Percentiles rank a stretch among this genome's conserved stretches.
Evolutionary conservation across 768 basidiomycete species (phyloP).

Genomic region (Lanmaoa pseudosensibilis): DNA sequence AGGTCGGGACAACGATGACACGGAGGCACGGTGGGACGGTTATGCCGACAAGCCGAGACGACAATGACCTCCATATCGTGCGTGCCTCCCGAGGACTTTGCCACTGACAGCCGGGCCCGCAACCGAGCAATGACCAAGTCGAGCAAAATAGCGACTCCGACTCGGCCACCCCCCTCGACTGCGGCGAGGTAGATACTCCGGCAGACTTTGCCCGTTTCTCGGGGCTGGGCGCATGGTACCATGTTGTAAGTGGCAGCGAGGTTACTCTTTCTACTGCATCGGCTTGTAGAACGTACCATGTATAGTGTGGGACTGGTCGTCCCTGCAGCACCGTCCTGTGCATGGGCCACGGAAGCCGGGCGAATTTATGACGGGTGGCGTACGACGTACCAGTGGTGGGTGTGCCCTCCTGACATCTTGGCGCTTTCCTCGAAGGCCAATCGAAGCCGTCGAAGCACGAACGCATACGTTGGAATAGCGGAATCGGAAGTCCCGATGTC

Average conservation of each 20-base stretch:
- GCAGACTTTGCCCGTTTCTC: constrained; percentile 3
- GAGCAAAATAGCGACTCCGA: constrained; percentile 11
- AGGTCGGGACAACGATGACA: constrained; percentile 1
- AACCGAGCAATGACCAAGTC: neutral
- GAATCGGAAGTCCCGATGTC: constrained; percentile 32
- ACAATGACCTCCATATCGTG: constrained; percentile 4
- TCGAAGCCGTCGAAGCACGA: constrained; percentile 21
- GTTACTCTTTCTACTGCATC: neutral
- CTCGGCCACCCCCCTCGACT: neutral
- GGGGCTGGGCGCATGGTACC: neutral
- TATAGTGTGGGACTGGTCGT: constrained; percentile 6
- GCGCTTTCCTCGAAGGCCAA: constrained; percentile 18
- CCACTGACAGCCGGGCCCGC: constrained; percentile 11
- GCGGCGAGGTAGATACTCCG: neutral
- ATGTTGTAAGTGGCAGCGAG: constrained; percentile 10
- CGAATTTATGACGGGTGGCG: constrained; percentile 13
- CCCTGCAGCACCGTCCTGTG: constrained; percentile 12
- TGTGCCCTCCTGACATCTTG: constrained; percentile 9
- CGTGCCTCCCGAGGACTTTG: neutral
- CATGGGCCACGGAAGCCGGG: constrained; percentile 10
- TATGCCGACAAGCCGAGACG: constrained; percentile 8
- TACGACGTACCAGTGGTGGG: neutral
- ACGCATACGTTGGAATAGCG: constrained; percentile 18
- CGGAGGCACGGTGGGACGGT: constrained; percentile 1
- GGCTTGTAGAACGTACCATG: neutral